Evolutionary conservation across 169 alveolate species (phyloP).

Genomic region (Plasmodium gonderi): DNA sequence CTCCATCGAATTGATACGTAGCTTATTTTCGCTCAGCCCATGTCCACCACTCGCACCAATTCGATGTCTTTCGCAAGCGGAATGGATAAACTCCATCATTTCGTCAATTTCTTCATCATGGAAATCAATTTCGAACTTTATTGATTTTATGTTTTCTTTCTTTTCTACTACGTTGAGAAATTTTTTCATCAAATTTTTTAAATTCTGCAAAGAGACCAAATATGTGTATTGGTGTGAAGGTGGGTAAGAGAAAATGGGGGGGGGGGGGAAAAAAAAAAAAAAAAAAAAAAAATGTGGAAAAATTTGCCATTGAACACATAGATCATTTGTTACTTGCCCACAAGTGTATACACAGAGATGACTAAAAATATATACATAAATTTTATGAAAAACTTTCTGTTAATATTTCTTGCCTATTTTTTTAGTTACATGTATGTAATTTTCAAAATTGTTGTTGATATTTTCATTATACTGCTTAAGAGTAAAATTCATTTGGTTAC

Average conservation of each 20-base stretch:
- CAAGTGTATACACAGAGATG: not conserved
- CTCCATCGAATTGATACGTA: conserved; percentile 29
- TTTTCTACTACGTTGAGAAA: conserved; percentile 19
- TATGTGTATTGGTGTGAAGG: too few species aligned
- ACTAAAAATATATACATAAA: not conserved
- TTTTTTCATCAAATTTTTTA: conserved; percentile 26
- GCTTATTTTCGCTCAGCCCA: not conserved
- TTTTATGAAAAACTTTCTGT: not conserved
- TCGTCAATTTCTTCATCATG: conserved; percentile 50
- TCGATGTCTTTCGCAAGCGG: conserved; percentile 30
- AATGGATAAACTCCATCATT: not conserved
- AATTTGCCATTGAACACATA: not conserved
- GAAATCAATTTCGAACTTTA: conserved; percentile 27
- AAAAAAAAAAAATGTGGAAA: not conserved
- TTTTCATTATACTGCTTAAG: conserved; percentile 13
- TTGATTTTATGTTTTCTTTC: conserved; percentile 14
- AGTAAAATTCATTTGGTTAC: not conserved
- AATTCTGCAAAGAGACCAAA: not conserved
- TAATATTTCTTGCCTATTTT: not conserved
- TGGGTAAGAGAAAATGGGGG: not conserved
- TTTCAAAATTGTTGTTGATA: not conserved
- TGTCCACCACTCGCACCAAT: not conserved
- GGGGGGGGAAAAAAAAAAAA: too few species aligned
- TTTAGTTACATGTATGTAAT: conserved; percentile 22
- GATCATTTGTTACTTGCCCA: not conserved